These are phyloP conservation scores for Xylaria sp. DNA, from an alignment of 495 filamentous ascomycete genomes.

Conservation along the genomic window DNA sequence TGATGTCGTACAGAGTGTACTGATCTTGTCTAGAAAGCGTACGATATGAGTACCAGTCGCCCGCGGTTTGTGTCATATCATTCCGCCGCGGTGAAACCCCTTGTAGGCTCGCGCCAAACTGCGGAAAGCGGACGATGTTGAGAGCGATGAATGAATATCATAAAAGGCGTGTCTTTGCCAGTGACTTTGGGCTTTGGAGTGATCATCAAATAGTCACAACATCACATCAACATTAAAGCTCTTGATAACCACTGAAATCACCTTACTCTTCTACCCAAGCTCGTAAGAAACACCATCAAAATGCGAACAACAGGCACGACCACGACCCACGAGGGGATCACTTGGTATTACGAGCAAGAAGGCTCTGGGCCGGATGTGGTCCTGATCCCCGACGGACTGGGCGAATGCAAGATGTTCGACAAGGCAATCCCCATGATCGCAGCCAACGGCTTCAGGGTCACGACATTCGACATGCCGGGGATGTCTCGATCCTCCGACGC, in stretches of 20 bases:
- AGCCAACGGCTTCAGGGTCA: slow-evolving; percentile 33
- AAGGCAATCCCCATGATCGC: slow-evolving; percentile 28
- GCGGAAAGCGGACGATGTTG: neutral
- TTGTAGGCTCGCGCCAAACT: neutral
- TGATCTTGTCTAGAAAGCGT: neutral
- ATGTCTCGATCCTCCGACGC: slow-evolving; percentile 34
- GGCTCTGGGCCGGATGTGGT: slow-evolving; percentile 36
- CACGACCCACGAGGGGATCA: slow-evolving; percentile 35
- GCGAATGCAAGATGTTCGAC: slow-evolving; percentile 36
- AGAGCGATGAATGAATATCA: neutral
- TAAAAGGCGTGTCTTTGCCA: neutral
- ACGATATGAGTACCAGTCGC: neutral
- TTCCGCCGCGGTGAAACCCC: slow-evolving; percentile 5
- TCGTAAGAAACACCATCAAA: neutral
- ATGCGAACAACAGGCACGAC: slow-evolving; percentile 25
- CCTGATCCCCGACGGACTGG: slow-evolving; percentile 40
- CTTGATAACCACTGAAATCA: neutral
- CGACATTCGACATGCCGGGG: slow-evolving; percentile 44
- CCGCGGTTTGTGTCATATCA: neutral
- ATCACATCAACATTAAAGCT: neutral
- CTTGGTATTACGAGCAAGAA: slow-evolving; percentile 36
- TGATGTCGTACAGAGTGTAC: neutral
- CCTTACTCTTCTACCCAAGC: neutral
- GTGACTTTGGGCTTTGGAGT: neutral
- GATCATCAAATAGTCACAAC: neutral